phyloP scores from a whole-genome alignment of 768 basidiomycete species.

The Kondoa subrosea region DNA sequence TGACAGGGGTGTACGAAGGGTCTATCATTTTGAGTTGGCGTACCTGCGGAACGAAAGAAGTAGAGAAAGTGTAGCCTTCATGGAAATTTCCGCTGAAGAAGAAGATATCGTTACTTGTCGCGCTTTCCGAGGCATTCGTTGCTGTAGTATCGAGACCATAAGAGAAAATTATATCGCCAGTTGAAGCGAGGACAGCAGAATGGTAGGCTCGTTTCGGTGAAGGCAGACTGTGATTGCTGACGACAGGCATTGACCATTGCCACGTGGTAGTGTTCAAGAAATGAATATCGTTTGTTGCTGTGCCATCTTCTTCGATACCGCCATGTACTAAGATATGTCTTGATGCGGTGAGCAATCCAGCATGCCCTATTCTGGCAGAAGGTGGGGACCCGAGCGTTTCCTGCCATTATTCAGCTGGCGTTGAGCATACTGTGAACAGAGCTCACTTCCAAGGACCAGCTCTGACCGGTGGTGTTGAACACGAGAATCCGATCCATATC shows the following conservation, averaged over 20 bases:
- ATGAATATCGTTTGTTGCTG: constrained; percentile 9
- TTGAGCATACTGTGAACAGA: neutral
- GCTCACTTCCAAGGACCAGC: constrained; percentile 13
- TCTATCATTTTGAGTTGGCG: no score
- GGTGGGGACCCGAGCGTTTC: neutral
- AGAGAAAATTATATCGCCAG: constrained; percentile 19
- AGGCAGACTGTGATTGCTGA: constrained; percentile 9
- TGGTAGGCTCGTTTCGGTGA: constrained; percentile 22
- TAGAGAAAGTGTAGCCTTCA: neutral
- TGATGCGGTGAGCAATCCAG: constrained; percentile 9
- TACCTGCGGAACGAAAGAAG: neutral
- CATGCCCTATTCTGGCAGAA: constrained; percentile 22
- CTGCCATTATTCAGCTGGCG: neutral
- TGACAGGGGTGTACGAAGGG: no score
- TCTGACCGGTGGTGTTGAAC: constrained; percentile 14
- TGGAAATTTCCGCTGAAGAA: constrained; percentile 17
- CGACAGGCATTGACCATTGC: constrained; percentile 13
- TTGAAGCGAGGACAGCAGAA: constrained; percentile 8
- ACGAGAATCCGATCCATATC: constrained; percentile 11
- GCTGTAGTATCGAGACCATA: constrained; percentile 21
- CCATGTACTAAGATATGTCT: constrained; percentile 23
- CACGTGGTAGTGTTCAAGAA: constrained; percentile 15
- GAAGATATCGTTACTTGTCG: constrained; percentile 13
- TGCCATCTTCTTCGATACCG: constrained; percentile 11
- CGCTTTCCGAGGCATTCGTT: neutral